Percentiles rank a stretch among this genome's conserved stretches.
Evolutionary conservation across 75 land plant genomes (phyloP).

Genomic region (Azolla pinnata): DNA sequence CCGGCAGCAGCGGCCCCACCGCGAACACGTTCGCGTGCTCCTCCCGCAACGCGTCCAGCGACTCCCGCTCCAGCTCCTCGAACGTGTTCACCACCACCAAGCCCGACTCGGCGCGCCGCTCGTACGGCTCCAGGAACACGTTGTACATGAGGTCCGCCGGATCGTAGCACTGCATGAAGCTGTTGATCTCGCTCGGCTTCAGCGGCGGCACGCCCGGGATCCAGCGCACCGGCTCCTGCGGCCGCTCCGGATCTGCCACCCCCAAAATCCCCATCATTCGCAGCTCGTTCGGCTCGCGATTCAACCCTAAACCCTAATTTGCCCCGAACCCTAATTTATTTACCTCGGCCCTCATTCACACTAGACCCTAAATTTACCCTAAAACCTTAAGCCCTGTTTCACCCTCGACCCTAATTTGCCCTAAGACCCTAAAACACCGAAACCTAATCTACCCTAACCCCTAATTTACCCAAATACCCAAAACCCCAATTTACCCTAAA

Average conservation of each 20-base stretch:
- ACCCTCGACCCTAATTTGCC: too few species aligned
- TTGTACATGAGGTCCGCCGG: neutral
- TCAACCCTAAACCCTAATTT: too few species aligned
- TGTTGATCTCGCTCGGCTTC: neutral
- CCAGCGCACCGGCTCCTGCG: neutral
- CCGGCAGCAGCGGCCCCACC: conserved; percentile 1
- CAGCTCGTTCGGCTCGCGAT: neutral
- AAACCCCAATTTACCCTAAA: too few species aligned
- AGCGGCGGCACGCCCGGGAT: neutral
- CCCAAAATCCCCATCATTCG: neutral
- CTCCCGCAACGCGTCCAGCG: neutral
- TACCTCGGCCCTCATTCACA: too few species aligned
- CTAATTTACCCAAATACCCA: too few species aligned
- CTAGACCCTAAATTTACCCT: too few species aligned
- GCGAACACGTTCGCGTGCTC: neutral
- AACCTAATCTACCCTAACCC: too few species aligned
- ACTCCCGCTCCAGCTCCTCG: neutral
- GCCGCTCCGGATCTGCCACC: neutral
- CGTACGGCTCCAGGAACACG: neutral
- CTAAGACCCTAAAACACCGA: too few species aligned
- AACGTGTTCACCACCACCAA: neutral
- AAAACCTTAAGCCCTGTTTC: too few species aligned
- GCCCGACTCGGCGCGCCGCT: neutral
- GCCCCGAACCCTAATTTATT: too few species aligned
- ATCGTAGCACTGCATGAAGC: neutral